Evolutionary conservation across 768 basidiomycete species (phyloP).

Genomic region (Solioccasus polychromus): DNA sequence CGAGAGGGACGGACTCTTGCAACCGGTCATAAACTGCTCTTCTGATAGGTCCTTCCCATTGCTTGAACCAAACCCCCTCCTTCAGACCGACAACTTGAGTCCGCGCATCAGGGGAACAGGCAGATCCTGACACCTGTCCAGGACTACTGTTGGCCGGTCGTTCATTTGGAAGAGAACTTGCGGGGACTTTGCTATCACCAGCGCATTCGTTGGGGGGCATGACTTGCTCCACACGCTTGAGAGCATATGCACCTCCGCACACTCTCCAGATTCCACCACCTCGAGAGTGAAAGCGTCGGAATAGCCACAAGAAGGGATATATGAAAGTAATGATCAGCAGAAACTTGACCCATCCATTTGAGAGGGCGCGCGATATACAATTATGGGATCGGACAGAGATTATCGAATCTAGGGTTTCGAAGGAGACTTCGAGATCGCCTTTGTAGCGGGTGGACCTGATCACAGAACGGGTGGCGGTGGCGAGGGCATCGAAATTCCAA

Average conservation of each 20-base stretch:
- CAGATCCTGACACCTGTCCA: constrained; percentile 22
- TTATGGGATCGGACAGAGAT: constrained; percentile 70
- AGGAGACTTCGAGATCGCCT: constrained; percentile 43
- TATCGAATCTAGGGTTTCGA: constrained; percentile 43
- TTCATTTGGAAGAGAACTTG: constrained; percentile 5
- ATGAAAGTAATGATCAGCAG: constrained; percentile 66
- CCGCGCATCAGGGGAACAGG: constrained; percentile 25
- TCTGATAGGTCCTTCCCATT: constrained; percentile 70
- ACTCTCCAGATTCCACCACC: constrained; percentile 79
- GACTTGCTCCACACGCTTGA: constrained; percentile 44
- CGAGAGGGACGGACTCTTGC: constrained; percentile 33
- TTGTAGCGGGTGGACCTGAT: constrained; percentile 40
- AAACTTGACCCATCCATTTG: constrained; percentile 68
- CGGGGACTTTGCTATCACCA: constrained; percentile 1
- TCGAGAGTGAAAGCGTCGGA: constrained; percentile 58
- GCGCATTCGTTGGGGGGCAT: constrained; percentile 5
- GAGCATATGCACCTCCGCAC: constrained; percentile 72
- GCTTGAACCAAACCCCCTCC: constrained; percentile 78
- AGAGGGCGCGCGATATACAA: constrained; percentile 60
- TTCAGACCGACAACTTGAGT: constrained; percentile 52
- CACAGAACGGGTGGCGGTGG: constrained; percentile 35
- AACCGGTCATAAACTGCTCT: constrained; percentile 51
- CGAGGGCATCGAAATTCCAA: constrained; percentile 48
- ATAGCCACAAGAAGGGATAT: constrained; percentile 82
- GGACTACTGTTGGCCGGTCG: not conserved